Evolutionary conservation across 352 stramenopile species (phyloP).

Genomic region (Globisporangium echinulatum): DNA sequence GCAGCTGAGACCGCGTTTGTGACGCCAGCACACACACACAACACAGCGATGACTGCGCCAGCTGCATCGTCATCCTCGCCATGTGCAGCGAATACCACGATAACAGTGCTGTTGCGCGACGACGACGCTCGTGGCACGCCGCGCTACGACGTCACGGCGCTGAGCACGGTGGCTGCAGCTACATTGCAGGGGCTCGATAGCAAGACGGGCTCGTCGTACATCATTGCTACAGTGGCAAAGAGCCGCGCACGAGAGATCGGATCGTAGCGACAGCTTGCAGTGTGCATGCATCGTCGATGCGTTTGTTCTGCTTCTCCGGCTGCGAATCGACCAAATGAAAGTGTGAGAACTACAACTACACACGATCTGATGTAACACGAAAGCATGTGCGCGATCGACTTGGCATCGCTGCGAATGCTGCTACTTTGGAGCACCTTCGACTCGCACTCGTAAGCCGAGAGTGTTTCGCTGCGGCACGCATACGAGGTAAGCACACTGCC

Average conservation of each 20-base stretch:
- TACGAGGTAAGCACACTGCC: slow-evolving; percentile 34
- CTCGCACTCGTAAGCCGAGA: slow-evolving; percentile 67
- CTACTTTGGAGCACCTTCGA: slow-evolving; percentile 77
- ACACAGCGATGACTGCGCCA: not conserved
- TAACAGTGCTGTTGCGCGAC: slow-evolving; percentile 4
- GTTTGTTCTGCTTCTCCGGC: not conserved
- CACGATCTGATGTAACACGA: not conserved
- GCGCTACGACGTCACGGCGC: slow-evolving; percentile 10
- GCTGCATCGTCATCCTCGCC: not conserved
- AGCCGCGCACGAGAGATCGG: slow-evolving; percentile 14
- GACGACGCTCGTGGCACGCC: not conserved
- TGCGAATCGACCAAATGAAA: too few species aligned
- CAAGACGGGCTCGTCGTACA: slow-evolving; percentile 9
- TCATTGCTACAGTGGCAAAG: slow-evolving; percentile 12
- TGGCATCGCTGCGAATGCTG: slow-evolving; percentile 59
- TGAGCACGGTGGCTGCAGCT: not conserved
- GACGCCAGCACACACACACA: not conserved
- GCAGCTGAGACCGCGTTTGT: too few species aligned
- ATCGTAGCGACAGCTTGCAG: not conserved
- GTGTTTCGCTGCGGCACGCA: slow-evolving; percentile 56
- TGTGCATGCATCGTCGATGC: not conserved
- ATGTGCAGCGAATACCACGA: not conserved
- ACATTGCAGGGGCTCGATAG: slow-evolving; percentile 1
- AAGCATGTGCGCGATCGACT: slow-evolving; percentile 70
- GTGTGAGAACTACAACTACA: too few species aligned